Conservation (phyloP, 345 rosid genomes). For the Linum usitatissimum region DNA sequence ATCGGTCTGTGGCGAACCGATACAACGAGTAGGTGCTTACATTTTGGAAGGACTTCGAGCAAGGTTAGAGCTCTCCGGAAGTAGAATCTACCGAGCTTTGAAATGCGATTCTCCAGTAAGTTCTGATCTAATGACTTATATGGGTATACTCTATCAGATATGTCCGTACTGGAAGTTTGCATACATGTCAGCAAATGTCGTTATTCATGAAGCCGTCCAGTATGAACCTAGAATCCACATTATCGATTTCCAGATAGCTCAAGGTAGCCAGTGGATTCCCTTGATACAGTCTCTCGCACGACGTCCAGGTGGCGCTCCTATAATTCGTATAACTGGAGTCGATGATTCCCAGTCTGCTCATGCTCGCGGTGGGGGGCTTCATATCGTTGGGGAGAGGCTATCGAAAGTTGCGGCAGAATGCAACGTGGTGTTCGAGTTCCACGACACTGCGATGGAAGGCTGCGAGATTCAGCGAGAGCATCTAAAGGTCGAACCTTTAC, state of each 20-base stretch:
- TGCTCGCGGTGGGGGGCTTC: conserved; percentile 93
- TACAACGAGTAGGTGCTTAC: conserved; percentile 77
- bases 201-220: conserved; percentile 51
- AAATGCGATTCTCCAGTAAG: conserved; percentile 77
- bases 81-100: conserved; percentile 71
- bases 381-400: conserved; percentile 54
- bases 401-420: conserved; percentile 32
- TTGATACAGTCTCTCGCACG: conserved; percentile 49
- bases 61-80: conserved; percentile 74
- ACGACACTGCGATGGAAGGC: conserved; percentile 61
- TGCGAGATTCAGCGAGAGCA: conserved; percentile 51
- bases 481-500: conserved; percentile 38
- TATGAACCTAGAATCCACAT: conserved; percentile 64
- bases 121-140: conserved; percentile 86
- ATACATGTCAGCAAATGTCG: conserved; percentile 60
- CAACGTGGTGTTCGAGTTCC: conserved; percentile 73
- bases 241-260: conserved; percentile 82
- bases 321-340: conserved; percentile 67
- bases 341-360: conserved; percentile 82
- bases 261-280: conserved; percentile 68
- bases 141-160: conserved; percentile 55
- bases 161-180: conserved; percentile 96
- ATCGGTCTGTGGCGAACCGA: conserved; percentile 74
- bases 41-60: conserved; percentile 93
- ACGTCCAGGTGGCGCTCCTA: conserved; percentile 64